Percentiles rank a stretch among this genome's conserved stretches.
These are phyloP conservation scores for Aureobasidium melanogenum DNA, from an alignment of 2,329 filamentous ascomycete genomes.

Conservation along the genomic window DNA sequence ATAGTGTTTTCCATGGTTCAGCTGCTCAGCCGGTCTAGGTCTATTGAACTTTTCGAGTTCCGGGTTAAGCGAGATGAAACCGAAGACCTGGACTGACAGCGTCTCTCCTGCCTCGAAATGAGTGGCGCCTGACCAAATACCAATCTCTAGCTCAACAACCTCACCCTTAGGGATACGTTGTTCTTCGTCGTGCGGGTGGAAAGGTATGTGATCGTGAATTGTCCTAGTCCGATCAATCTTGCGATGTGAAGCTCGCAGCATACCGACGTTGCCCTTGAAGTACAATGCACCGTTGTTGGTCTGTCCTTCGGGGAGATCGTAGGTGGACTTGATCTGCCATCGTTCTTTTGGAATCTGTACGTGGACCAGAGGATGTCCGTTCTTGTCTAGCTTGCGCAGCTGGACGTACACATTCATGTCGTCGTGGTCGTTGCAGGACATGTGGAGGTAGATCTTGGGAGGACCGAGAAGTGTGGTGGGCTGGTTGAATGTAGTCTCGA, in stretches of 20 bases:
- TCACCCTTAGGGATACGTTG: slow-evolving; percentile 32
- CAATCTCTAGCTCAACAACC: slow-evolving; percentile 38
- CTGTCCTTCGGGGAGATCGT: slow-evolving; percentile 32
- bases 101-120: slow-evolving; percentile 35
- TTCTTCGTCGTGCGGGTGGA: slow-evolving; percentile 33
- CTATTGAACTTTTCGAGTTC: slow-evolving; percentile 11
- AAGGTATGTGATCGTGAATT: slow-evolving; percentile 23
- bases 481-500: slow-evolving; percentile 32
- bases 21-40: slow-evolving; percentile 4
- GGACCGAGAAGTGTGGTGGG: slow-evolving; percentile 34
- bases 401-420: slow-evolving; percentile 40
- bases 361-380: slow-evolving; percentile 35
- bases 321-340: slow-evolving; percentile 16
- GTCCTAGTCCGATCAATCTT: slow-evolving; percentile 21
- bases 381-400: slow-evolving; percentile 35
- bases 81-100: slow-evolving; percentile 5
- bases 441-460: slow-evolving; percentile 35
- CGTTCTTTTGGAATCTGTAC: slow-evolving; percentile 32
- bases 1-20: slow-evolving; percentile 4
- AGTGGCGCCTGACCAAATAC: slow-evolving; percentile 38
- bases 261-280: slow-evolving; percentile 34
- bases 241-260: slow-evolving; percentile 39
- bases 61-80: slow-evolving; percentile 2
- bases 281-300: slow-evolving; percentile 30
- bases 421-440: slow-evolving; percentile 21